These are phyloP conservation scores for Chalara sp. DNA, from an alignment of 2,329 filamentous ascomycete genomes.

Conservation along the genomic window DNA sequence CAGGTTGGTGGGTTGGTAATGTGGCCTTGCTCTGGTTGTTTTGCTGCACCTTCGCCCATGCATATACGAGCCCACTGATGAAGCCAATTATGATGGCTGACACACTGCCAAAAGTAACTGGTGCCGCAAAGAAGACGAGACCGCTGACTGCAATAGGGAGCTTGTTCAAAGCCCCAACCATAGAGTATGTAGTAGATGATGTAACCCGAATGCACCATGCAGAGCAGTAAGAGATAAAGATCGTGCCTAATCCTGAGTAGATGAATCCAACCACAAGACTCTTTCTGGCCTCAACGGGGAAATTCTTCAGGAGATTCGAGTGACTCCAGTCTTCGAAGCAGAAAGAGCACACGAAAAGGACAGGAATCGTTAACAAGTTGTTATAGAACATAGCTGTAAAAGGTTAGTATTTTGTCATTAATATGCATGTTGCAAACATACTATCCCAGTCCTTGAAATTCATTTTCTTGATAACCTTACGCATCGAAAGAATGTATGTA, in stretches of 20 bases:
- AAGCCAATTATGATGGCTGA: conserved; percentile 90
- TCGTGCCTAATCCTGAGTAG: conserved; percentile 84
- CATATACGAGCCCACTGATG: conserved; percentile 84
- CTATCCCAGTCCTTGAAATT: conserved; percentile 99
- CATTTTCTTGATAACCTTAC: conserved; percentile 98
- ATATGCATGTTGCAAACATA: conserved; percentile 43
- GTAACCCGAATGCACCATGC: conserved; percentile 98
- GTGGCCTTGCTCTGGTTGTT: conserved; percentile 58
- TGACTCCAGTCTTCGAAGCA: conserved; percentile 88
- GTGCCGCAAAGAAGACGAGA: conserved; percentile 90
- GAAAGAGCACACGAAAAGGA: conserved; percentile 76
- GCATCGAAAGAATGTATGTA: conserved; percentile 84
- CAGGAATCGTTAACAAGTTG: conserved; percentile 92
- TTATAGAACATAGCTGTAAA: conserved; percentile 96
- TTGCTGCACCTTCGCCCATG: conserved; percentile 80
- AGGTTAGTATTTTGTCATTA: conserved; percentile 25
- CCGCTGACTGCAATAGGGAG: conserved; percentile 90
- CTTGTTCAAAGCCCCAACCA: conserved; percentile 98
- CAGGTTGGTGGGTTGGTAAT: conserved; percentile 59
- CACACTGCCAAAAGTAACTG: conserved; percentile 85
- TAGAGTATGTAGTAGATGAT: conserved; percentile 95
- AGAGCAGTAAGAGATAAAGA: conserved; percentile 99
- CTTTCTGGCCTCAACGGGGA: conserved; percentile 75
- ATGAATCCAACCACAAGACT: conserved; percentile 81
- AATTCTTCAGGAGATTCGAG: conserved; percentile 78